Base-by-base conservation (phyloP, 2,329 filamentous ascomycete genomes). In the Botrytis medusae region DNA sequence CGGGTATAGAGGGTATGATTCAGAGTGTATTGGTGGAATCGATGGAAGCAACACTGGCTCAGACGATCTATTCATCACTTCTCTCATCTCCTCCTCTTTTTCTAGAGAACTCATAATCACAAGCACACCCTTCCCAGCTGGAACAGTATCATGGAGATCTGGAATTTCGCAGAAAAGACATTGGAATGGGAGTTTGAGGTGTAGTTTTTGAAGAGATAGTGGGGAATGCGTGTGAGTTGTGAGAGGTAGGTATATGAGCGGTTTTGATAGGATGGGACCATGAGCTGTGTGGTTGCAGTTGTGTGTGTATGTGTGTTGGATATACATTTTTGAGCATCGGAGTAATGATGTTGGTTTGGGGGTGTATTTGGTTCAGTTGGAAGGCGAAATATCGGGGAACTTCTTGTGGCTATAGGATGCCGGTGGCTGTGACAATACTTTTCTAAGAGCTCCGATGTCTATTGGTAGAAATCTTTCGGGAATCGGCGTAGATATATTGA, bases 151-250 rank as follows among this genome's bases (percentile, higher is more conserved):
- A 37, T 51, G 62, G 2, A 34, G 60, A 34, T 42, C n/a, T 40
- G 37, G 29, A 46, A 42, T 48, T 10, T 37, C 32, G 46, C 76
- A 77, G 74, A 76, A 78, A 14, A 76, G 76, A 54, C 77, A 78
- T 32, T n/a, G 34, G 22, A 74, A 73, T 2, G 54, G 46, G 46
- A 77, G 63, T 4, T 25, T 22, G 32, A 76, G 59, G 18, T 71
- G 48, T 3, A 71, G 57, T 29, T 60, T 71, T n/a, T 48, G 61
- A 1, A 40, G 29, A 1, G 37, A 9, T 5, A n/a, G 5, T 0
- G 4, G 37, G 16, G 57, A 42, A 22, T 29, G 44, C 8, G 29
- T 20, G 18, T 32, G 63, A n/a, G 63, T 32, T 69, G 48, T 54
- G 48, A 40, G 63, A 18, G 51, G 68, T 16, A 20, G 22, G 8